phyloP scores from a whole-genome alignment of 805 yeast species.

The Lipomyces chichibuensis region DNA sequence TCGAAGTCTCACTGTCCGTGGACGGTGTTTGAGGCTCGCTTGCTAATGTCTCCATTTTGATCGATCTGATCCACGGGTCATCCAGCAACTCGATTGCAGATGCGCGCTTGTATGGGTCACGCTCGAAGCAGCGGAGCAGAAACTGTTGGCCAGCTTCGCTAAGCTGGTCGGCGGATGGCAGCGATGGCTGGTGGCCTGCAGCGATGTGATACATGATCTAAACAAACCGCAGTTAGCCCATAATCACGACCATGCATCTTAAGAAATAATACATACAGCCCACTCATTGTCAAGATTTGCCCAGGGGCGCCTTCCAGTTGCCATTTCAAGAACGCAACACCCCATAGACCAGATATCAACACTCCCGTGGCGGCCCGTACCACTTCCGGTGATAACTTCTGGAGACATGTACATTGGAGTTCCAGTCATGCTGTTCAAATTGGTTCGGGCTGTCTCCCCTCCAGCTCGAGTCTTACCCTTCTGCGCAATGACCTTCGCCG shows the following conservation, averaged over 20 bases:
- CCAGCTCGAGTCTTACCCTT: constrained; percentile 43
- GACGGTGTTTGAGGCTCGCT: constrained; percentile 29
- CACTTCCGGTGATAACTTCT: constrained; percentile 83
- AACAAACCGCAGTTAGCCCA: background rate
- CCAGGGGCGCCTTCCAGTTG: constrained; percentile 97
- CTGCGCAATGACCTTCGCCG: constrained; percentile 76
- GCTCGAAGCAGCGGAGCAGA: constrained; percentile 73
- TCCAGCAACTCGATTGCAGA: constrained; percentile 80
- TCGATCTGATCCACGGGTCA: constrained; percentile 80
- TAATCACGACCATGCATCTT: background rate
- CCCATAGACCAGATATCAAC: constrained; percentile 96
- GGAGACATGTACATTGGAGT: constrained; percentile 99
- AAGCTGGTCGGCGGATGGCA: constrained; percentile 78
- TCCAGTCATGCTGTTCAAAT: constrained; percentile 67
- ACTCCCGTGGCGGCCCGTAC: constrained; percentile 62
- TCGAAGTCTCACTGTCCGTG: constrained; percentile 27
- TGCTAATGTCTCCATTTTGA: constrained; percentile 27
- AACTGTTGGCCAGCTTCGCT: constrained; percentile 73
- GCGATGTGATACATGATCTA: constrained; percentile 94
- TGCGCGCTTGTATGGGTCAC: constrained; percentile 78
- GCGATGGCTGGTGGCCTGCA: constrained; percentile 85
- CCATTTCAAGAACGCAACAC: constrained; percentile 94
- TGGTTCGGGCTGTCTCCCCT: constrained; percentile 43
- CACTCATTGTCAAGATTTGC: constrained; percentile 93
- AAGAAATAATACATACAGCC: constrained; percentile 52